These are phyloP conservation scores for Blastobotrys ciferrii DNA, from an alignment of 1,139 yeast genomes.

Conservation along the genomic window DNA sequence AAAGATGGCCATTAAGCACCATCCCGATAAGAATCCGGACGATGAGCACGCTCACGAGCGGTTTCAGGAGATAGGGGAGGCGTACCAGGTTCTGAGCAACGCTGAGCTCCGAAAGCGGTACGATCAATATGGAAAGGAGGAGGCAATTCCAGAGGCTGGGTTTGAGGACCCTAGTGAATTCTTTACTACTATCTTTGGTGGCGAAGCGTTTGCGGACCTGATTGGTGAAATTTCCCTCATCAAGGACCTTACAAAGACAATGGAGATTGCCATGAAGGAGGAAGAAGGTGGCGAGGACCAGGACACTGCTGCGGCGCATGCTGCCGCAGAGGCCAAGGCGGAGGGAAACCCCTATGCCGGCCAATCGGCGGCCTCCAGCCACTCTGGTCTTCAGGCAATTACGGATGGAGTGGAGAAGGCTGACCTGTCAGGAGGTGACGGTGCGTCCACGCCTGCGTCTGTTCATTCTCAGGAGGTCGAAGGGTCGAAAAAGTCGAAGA, in stretches of 20 bases:
- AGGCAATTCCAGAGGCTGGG: constrained; percentile 76
- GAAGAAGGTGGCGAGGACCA: constrained; percentile 68
- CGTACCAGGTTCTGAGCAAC: constrained; percentile 64
- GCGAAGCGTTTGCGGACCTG: constrained; percentile 82
- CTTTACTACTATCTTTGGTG: constrained; percentile 86
- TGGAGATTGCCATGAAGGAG: constrained; percentile 68
- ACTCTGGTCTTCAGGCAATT: constrained; percentile 7
- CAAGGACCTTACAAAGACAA: constrained; percentile 72
- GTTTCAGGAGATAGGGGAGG: constrained; percentile 47
- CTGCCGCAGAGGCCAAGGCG: constrained; percentile 16
- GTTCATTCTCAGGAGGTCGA: constrained; percentile 28
- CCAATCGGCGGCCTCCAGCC: constrained; percentile 3
- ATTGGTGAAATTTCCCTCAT: constrained; percentile 89
- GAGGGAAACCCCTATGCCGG: constrained; percentile 1
- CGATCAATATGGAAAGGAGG: constrained; percentile 83
- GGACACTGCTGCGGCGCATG: constrained; percentile 13
- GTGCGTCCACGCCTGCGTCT: neutral
- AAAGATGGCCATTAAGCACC: constrained; percentile 80
- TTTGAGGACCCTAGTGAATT: constrained; percentile 89
- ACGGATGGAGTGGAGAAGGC: constrained; percentile 12
- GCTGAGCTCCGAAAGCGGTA: constrained; percentile 69
- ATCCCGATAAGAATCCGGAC: constrained; percentile 94
- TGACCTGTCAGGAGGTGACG: constrained; percentile 7
- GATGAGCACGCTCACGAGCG: constrained; percentile 73
- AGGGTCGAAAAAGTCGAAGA: constrained; percentile 26